Evolutionary conservation across 495 filamentous ascomycete genomes (phyloP), one percentile per base, ranked within the genome.

Genomic region (Penicillium robsamsonii): DNA sequence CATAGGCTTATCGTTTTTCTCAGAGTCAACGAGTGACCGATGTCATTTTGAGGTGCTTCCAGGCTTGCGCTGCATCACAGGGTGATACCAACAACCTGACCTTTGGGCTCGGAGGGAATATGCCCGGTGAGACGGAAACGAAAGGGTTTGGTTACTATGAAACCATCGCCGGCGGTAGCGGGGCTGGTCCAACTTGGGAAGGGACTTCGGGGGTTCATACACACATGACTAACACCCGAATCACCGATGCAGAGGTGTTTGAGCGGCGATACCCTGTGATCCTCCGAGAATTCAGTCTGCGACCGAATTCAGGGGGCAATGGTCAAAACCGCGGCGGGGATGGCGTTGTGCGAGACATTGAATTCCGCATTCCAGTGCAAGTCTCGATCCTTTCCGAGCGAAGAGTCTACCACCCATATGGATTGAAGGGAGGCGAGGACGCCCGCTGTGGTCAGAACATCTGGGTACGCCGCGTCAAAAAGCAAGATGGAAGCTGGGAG

Each of bases 221-320:
- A 20, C 92, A 97, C 71, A 96, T 96, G 91, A 96, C 92, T 9
- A 97, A 97, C 67, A 97, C 92, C 5, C 82, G 92, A 9, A 96
- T 96, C 70, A 97, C 92, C 2, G 92, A 97, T 72, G 79, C 89
- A 0, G 92, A 97, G 62, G 82, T 95, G 6, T 92, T 96, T 66
- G 92, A 97, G 70, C 77, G 91, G 0, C 80, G 92, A 24, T 96
- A 96, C 65, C 92, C 92, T 2, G 88, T 96, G 2, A 63, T 96
- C 6, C 75, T 96, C n/a, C 79, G 88, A 4, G 83, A 92, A 65
- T 96, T 96, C 68, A 84, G 84, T 3, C 78, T 97, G 24, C 77
- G 93, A 84, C 37, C 92, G 84, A 85, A 84, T 0, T 87, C 84
- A 18, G 75, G 75, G 11, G 75, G 75, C 15, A 50, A 50, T 7